Conservation (phyloP, 495 filamentous ascomycete genomes). For the Massariosphaeria phaeospora region DNA sequence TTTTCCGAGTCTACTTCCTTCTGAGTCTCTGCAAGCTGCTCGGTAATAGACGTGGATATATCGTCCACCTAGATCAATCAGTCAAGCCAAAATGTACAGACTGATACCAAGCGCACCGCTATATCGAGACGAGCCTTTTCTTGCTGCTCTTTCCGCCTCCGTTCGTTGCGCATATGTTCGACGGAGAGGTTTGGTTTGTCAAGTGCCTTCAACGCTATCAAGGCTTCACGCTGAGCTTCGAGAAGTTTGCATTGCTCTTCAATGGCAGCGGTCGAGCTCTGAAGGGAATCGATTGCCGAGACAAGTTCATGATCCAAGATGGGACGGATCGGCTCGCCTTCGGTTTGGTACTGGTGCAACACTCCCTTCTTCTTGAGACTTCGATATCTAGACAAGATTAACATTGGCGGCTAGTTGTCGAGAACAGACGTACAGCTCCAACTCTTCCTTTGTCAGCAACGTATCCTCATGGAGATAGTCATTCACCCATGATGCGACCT, state of each 20-base stretch:
- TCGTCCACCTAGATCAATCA: constrained; percentile 30
- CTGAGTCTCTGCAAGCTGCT: constrained; percentile 23
- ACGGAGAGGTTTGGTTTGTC: constrained; percentile 25
- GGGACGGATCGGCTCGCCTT: constrained; percentile 21
- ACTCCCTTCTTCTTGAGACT: constrained; percentile 20
- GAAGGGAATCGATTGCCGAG: constrained; percentile 35
- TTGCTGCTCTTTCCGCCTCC: constrained; percentile 30
- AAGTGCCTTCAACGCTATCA: constrained; percentile 32
- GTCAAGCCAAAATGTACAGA: not conserved
- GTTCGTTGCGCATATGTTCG: constrained; percentile 27
- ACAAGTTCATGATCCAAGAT: constrained; percentile 35
- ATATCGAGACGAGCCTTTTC: constrained; percentile 37
- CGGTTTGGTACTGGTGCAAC: constrained; percentile 11
- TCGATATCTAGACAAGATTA: constrained; percentile 14
- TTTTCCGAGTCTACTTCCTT: constrained; percentile 26
- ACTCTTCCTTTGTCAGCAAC: constrained; percentile 39
- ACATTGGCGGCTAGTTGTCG: not conserved
- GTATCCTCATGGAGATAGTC: constrained; percentile 34
- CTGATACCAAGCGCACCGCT: constrained; percentile 12
- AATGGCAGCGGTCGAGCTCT: constrained; percentile 38
- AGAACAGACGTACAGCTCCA: constrained; percentile 33
- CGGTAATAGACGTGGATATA: constrained; percentile 27
- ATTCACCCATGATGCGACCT: constrained; percentile 34
- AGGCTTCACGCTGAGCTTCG: constrained; percentile 37
- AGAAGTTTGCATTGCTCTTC: constrained; percentile 38